Evolutionary conservation across 805 yeast genomes (phyloP).

Genomic region (Lipomyces spencermartinsiae): DNA sequence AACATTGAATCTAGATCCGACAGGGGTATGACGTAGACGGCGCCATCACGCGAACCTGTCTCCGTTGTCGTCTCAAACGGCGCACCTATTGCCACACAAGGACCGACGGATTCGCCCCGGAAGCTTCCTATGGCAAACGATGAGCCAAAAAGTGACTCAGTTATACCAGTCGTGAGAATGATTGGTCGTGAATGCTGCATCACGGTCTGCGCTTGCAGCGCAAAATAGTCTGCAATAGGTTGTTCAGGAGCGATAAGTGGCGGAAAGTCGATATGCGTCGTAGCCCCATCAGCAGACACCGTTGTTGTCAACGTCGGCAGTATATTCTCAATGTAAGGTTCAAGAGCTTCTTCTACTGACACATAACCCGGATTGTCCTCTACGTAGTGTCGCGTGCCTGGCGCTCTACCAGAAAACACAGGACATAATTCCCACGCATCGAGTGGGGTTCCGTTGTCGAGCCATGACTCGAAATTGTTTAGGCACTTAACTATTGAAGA

Average conservation of each 20-base stretch:
- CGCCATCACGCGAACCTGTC: slow-evolving; percentile 24
- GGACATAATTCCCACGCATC: slow-evolving; percentile 47
- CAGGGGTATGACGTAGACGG: slow-evolving; percentile 34
- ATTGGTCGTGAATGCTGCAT: slow-evolving; percentile 6
- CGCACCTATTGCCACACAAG: slow-evolving; percentile 59
- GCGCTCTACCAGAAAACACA: slow-evolving; percentile 45
- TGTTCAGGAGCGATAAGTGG: neutral
- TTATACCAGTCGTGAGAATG: slow-evolving; percentile 31
- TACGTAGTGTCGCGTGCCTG: slow-evolving; percentile 4
- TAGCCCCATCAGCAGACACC: slow-evolving; percentile 17
- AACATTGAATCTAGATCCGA: slow-evolving; percentile 32
- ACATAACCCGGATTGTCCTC: neutral
- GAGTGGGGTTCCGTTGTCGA: slow-evolving; percentile 43
- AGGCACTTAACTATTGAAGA: slow-evolving; percentile 51
- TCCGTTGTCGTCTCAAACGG: slow-evolving; percentile 50
- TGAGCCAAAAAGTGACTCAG: slow-evolving; percentile 56
- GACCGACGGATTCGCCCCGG: slow-evolving; percentile 45
- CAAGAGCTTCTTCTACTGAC: slow-evolving; percentile 13
- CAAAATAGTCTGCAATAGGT: neutral
- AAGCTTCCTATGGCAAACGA: slow-evolving; percentile 54
- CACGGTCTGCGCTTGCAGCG: neutral
- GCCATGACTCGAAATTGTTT: slow-evolving; percentile 52
- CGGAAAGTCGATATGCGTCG: slow-evolving; percentile 26
- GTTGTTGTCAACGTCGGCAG: slow-evolving; percentile 12
- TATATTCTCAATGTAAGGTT: slow-evolving; percentile 24